Percentiles rank a stretch among this genome's conserved stretches.
Evolutionary conservation across 1,284 basidiomycete genomes (phyloP).

Genomic region (Ustilago hordei): DNA sequence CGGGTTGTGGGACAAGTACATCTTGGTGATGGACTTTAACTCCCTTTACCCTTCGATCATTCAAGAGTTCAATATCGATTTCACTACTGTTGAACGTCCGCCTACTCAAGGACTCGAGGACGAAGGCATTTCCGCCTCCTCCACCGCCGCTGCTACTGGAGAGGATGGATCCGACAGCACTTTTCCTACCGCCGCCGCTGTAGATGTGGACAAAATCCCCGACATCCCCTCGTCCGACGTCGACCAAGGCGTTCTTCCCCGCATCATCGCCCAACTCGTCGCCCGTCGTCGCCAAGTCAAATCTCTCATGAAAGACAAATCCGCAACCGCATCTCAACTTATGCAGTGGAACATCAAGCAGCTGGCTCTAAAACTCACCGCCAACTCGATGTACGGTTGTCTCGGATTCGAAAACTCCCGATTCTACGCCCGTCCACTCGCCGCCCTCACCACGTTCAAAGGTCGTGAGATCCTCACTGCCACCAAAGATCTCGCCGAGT

Average conservation of each 20-base stretch:
- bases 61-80: conserved; percentile 99
- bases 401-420: conserved; percentile 96
- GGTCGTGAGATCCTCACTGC: conserved; percentile 96
- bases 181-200: conserved; percentile 23
- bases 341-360: conserved; percentile 97
- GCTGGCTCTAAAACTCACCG: conserved; percentile 95
- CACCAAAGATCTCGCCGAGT: conserved; percentile 92
- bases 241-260: conserved; percentile 88
- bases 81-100: conserved; percentile 87
- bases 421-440: conserved; percentile 96
- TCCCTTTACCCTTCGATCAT: conserved; percentile 99
- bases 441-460: conserved; percentile 96
- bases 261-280: conserved; percentile 94
- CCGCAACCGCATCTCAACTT: conserved; percentile 79
- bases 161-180: conserved; percentile 31
- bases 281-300: conserved; percentile 91
- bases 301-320: conserved; percentile 91
- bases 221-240: conserved; percentile 83
- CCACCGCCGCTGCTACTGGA: conserved; percentile 4
- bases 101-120: conserved; percentile 72
- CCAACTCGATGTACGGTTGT: conserved; percentile 99
- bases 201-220: conserved; percentile 78
- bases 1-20: conserved; percentile 95
- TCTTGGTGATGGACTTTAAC: conserved; percentile 99
- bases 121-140: conserved; percentile 13